Base-by-base conservation (phyloP, 2,329 filamentous ascomycete genomes). In the Penicillium expansum region DNA sequence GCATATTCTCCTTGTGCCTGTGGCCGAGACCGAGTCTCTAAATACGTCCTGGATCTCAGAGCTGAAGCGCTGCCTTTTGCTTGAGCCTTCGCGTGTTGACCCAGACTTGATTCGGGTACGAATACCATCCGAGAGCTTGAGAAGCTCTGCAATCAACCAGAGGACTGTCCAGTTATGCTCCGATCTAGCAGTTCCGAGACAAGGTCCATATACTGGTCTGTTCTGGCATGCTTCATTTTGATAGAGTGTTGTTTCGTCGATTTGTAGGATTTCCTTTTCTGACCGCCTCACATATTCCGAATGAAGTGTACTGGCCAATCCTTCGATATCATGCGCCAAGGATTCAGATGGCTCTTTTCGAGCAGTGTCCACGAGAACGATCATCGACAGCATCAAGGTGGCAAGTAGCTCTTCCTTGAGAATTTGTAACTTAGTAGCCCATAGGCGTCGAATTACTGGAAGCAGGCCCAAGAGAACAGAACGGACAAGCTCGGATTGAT, bases 321-420 rank as follows among this genome's bases (percentile, higher is more conserved):
- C 82, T 61, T 88, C 84, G 6, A 96, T 62, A 53, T 62, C 81
- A 13, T 63, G 66, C 18, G 72, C 43, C 67, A 77, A 29, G 74
- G 71, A 54, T 80, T 72, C 53, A 65, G 69, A 55, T 67, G 72
- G 62, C 76, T 63, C 58, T 69, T 73, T 63, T 50, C 62, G 62
- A 55, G 62, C 39, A 59, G 69, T 69, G 50, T 82, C 77, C 27
- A 82, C 71, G 32, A 89, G 68, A 56, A 83, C 76, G 62, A 89
- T 80, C 44, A 90, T 76, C 61, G 88, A 85, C 9, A 87, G 76
- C 60, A 89, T 85, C 29, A 96, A 77, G 1, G 85, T 85, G 63
- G 86, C 86, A 33, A 95, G 79, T 71, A 96, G 88, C 71, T 92
- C 91, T 62, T 93, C 89, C 63, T 88, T 86, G 48, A 94, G 63